Evolutionary conservation across 306 rosid species (phyloP).

Genomic region (Rosa lucieae): DNA sequence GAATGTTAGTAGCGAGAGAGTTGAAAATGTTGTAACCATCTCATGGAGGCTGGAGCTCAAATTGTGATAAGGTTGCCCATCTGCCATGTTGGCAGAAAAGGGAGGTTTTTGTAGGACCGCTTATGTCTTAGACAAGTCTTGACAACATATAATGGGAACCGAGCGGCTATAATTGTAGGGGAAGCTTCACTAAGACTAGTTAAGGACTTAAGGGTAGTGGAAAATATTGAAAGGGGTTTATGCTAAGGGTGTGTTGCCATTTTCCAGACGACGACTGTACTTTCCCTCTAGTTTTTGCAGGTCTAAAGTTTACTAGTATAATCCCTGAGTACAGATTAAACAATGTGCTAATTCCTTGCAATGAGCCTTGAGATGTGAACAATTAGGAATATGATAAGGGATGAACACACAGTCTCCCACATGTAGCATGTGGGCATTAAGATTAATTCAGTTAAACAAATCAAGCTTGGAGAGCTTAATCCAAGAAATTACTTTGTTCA

Average conservation of each 20-base stretch:
- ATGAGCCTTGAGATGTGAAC: slow-evolving; percentile 43
- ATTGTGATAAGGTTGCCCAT: not conserved
- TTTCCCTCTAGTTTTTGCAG: slow-evolving; percentile 26
- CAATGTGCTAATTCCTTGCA: slow-evolving; percentile 24
- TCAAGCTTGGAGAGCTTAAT: slow-evolving; percentile 27
- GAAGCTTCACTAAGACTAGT: slow-evolving; percentile 40
- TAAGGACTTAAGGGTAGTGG: slow-evolving; percentile 27
- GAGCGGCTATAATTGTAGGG: slow-evolving; percentile 34
- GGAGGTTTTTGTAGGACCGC: slow-evolving; percentile 28
- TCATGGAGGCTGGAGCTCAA: not conserved
- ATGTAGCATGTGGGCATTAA: slow-evolving; percentile 56
- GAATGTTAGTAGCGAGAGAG: not conserved
- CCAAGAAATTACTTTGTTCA: slow-evolving; percentile 40
- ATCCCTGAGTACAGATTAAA: slow-evolving; percentile 10
- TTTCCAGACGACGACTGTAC: slow-evolving; percentile 27
- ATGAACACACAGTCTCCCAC: slow-evolving; percentile 55
- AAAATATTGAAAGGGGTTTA: slow-evolving; percentile 4
- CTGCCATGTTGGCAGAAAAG: slow-evolving; percentile 27
- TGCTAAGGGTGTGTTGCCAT: slow-evolving; percentile 27
- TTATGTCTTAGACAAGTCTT: slow-evolving; percentile 30
- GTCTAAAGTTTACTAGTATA: slow-evolving; percentile 24
- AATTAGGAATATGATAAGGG: slow-evolving; percentile 34
- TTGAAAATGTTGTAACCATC: not conserved
- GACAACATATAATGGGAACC: slow-evolving; percentile 30
- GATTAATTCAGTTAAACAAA: slow-evolving; percentile 42